Evolutionary conservation across 805 yeast genomes (phyloP).

Genomic region (Isabelozyma gotoi): DNA sequence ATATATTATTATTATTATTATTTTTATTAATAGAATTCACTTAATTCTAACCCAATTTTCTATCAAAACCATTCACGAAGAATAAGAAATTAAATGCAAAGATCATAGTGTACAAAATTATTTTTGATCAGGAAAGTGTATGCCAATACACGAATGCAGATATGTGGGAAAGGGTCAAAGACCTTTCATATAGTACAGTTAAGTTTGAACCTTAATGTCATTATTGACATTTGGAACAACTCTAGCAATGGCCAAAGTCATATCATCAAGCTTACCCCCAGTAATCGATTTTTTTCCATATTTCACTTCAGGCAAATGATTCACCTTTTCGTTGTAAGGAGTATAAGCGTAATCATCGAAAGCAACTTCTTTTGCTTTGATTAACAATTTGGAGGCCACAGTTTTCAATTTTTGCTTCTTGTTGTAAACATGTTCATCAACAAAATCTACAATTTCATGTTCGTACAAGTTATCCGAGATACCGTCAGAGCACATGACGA

Average conservation of each 20-base stretch:
- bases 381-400: slow-evolving; percentile 39
- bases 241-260: slow-evolving; percentile 49
- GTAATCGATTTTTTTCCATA: slow-evolving; percentile 32
- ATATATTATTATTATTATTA: slow-evolving; percentile 1
- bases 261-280: slow-evolving; percentile 58
- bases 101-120: not conserved
- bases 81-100: too few species aligned
- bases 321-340: slow-evolving; percentile 54
- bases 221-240: slow-evolving; percentile 22
- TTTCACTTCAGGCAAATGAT: slow-evolving; percentile 33
- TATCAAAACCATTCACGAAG: not conserved
- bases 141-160: too few species aligned
- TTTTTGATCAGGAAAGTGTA: too few species aligned
- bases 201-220: slow-evolving; percentile 1
- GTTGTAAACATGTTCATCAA: slow-evolving; percentile 29
- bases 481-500: slow-evolving; percentile 53
- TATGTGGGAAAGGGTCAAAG: not conserved
- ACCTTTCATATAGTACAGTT: not conserved
- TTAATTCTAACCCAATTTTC: not conserved
- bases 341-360: slow-evolving; percentile 53
- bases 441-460: slow-evolving; percentile 42
- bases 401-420: slow-evolving; percentile 33
- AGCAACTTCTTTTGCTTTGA: slow-evolving; percentile 48
- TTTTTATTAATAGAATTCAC: not conserved
- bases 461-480: slow-evolving; percentile 52